Percentiles rank a stretch among this genome's conserved stretches.
Conservation (phyloP, 352 stramenopile species). For the Blastocystis sp. region DNA sequence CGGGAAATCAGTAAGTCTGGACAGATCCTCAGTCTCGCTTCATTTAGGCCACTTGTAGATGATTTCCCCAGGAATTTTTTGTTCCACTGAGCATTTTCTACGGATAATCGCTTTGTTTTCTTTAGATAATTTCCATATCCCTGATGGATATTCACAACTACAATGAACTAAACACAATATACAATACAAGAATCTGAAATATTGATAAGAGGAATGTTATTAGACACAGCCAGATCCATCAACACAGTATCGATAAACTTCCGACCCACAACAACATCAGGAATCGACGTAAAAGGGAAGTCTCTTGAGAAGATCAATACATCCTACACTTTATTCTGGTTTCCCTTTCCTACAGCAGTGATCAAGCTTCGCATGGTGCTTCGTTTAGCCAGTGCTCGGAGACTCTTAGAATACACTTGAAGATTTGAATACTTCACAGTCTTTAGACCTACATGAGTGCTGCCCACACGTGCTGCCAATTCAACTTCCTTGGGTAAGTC, state of each 20-base stretch:
- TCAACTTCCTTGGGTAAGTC: background rate
- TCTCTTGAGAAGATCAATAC: conserved; percentile 31
- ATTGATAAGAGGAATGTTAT: background rate
- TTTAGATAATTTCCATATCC: background rate
- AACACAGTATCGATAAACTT: background rate
- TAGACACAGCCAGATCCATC: background rate
- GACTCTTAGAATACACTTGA: background rate
- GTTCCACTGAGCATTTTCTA: background rate
- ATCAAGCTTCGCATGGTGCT: background rate
- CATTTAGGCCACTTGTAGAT: background rate
- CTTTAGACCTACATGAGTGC: background rate
- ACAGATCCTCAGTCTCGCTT: background rate
- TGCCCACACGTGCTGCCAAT: background rate
- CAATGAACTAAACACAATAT: background rate
- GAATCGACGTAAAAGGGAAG: background rate
- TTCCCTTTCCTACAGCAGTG: background rate
- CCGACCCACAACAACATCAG: background rate
- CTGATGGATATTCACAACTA: conserved; percentile 5
- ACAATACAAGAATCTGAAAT: background rate
- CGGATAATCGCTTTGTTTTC: background rate
- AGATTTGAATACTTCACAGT: background rate
- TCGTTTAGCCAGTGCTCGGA: background rate
- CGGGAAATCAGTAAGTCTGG: background rate
- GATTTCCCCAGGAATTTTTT: background rate
- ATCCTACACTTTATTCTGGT: background rate